Conservation (phyloP, 208 protist genomes). For the Wallacemonas sp. region DNA sequence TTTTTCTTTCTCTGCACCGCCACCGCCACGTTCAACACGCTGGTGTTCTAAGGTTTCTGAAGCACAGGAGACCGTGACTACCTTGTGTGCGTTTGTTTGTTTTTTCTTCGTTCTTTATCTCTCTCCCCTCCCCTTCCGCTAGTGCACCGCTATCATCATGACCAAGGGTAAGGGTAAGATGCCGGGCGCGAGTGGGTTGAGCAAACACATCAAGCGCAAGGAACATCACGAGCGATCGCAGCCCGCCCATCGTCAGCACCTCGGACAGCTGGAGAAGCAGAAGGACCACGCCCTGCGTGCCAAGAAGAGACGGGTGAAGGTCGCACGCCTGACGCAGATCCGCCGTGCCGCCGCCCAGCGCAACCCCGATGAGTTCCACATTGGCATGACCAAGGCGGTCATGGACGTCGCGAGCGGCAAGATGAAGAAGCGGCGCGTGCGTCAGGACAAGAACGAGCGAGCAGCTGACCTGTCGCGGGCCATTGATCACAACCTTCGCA, state of each 20-base stretch:
- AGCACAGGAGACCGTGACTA: no score
- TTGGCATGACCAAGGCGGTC: slow-evolving; percentile 91
- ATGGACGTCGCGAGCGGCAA: slow-evolving; percentile 84
- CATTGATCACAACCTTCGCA: slow-evolving; percentile 67
- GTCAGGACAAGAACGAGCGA: slow-evolving; percentile 42
- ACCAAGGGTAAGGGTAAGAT: slow-evolving; percentile 88
- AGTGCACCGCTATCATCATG: no score
- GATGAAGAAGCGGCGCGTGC: slow-evolving; percentile 60
- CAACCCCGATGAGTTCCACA: slow-evolving; percentile 95
- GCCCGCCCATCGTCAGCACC: slow-evolving; percentile 66
- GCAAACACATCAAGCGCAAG: slow-evolving; percentile 90
- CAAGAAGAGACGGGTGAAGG: slow-evolving; percentile 75
- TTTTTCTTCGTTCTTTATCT: not conserved
- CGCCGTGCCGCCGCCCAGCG: slow-evolving; percentile 86
- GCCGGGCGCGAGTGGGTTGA: slow-evolving; percentile 75
- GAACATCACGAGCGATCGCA: slow-evolving; percentile 91
- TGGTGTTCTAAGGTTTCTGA: no score
- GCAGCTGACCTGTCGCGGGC: slow-evolving; percentile 60
- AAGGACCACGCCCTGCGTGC: slow-evolving; percentile 91
- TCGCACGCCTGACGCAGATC: slow-evolving; percentile 70
- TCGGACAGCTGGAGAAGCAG: slow-evolving; percentile 93
- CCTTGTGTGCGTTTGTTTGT: not conserved
- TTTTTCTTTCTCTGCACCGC: no score
- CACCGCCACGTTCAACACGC: no score
- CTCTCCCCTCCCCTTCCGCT: slow-evolving; percentile 1